phyloP scores from a whole-genome alignment of 202 grass and related monocot species.

The Zoysia matrella region DNA sequence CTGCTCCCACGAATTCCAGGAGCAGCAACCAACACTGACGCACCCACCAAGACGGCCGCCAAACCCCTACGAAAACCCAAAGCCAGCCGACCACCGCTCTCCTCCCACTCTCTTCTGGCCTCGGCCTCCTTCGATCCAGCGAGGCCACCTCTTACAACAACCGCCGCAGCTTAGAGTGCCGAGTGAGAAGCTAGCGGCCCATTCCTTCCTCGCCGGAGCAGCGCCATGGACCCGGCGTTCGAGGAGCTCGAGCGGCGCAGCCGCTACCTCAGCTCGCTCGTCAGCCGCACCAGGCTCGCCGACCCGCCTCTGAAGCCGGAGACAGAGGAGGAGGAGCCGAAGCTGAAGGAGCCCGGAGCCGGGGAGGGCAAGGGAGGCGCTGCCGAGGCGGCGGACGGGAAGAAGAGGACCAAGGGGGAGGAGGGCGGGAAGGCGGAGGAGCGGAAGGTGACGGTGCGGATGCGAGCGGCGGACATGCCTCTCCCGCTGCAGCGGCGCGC shows the following conservation, averaged over 20 bases:
- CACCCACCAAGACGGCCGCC: not conserved
- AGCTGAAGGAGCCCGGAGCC: not conserved
- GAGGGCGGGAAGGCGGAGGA: constrained; percentile 19
- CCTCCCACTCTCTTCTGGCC: not conserved
- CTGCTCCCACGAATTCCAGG: constrained; percentile 62
- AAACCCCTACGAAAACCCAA: constrained; percentile 38
- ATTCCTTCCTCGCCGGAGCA: not conserved
- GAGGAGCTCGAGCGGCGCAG: constrained; percentile 92
- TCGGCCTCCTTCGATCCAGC: too few relatives aligned
- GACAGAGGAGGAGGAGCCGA: not conserved
- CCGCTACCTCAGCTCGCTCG: constrained; percentile 80
- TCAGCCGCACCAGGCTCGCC: constrained; percentile 74
- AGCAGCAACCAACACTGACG: constrained; percentile 35
- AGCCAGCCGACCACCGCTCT: constrained; percentile 30
- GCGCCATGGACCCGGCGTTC: constrained; percentile 56
- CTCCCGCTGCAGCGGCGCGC: constrained; percentile 80
- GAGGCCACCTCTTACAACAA: not conserved
- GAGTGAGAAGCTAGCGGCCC: not conserved
- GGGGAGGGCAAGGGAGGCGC: constrained; percentile 45
- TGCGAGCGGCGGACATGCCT: constrained; percentile 81
- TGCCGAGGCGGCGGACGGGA: constrained; percentile 20
- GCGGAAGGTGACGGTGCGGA: constrained; percentile 61
- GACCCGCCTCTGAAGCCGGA: constrained; percentile 43
- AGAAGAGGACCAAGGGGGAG: not conserved
- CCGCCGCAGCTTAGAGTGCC: constrained; percentile 25